These are phyloP conservation scores for Debaryomyces udenii DNA, from an alignment of 1,139 yeast genomes.

Conservation along the genomic window DNA sequence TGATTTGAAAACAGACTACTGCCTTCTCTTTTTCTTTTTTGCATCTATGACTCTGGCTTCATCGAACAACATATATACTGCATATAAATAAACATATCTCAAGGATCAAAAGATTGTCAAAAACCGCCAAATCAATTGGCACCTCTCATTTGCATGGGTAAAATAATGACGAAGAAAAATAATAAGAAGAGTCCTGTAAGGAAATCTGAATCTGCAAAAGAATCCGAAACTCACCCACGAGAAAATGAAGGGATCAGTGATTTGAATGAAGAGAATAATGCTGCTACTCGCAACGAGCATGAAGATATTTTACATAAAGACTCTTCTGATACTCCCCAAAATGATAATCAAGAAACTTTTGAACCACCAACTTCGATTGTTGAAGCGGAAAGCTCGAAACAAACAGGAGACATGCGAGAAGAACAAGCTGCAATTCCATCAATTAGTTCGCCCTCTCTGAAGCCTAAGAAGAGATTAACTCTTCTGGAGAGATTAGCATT, in stretches of 20 bases:
- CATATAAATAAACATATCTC: background rate
- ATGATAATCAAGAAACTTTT: background rate
- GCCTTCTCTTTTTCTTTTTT: no score
- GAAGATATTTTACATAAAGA: no score
- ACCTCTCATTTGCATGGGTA: background rate
- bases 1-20: no score
- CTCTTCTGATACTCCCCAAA: background rate
- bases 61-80: conserved; percentile 2
- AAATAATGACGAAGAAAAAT: conserved; percentile 8
- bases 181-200: conserved; percentile 8
- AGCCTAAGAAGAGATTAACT: conserved; percentile 53
- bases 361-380: no score
- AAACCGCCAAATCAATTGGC: background rate
- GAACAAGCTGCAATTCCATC: background rate
- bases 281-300: no score
- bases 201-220: no score
- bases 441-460: conserved; percentile 5
- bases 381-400: no score
- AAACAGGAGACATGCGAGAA: no score
- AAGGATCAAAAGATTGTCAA: conserved; percentile 5
- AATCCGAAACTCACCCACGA: no score
- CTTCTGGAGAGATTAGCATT: conserved; percentile 79
- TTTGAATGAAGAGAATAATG: no score
- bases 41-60: no score
- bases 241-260: no score